Conservation (phyloP, 2,329 filamentous ascomycete genomes). For the Colletotrichum lentis region DNA sequence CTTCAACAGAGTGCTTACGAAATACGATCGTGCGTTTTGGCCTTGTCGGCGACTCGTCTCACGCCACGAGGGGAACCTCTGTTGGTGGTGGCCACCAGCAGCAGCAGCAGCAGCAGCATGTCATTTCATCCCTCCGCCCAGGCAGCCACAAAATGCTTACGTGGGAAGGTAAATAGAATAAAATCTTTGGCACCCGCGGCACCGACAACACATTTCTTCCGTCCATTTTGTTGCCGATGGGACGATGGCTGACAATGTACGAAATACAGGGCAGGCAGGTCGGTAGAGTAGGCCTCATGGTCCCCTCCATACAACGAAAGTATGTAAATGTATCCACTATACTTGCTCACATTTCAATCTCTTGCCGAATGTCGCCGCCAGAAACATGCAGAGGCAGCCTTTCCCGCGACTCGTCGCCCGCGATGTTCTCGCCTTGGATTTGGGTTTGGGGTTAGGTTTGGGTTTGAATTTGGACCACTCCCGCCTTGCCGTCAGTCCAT, state of each 20-base stretch:
- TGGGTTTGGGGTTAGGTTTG: not conserved
- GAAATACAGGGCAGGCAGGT: too few species aligned
- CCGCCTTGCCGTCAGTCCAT: not conserved
- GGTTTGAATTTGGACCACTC: not conserved
- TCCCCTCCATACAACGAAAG: not conserved
- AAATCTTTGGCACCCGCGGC: not conserved
- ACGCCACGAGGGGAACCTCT: slow-evolving; percentile 3
- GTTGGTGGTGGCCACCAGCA: not conserved
- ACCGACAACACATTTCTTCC: too few species aligned
- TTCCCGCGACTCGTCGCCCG: slow-evolving; percentile 17
- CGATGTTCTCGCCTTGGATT: slow-evolving; percentile 7
- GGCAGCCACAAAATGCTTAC: too few species aligned
- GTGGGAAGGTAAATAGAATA: not conserved
- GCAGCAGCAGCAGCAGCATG: too few species aligned
- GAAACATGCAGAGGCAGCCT: slow-evolving; percentile 10
- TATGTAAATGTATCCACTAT: not conserved
- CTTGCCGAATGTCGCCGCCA: not conserved
- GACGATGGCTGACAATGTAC: too few species aligned
- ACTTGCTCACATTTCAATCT: not conserved
- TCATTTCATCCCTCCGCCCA: not conserved
- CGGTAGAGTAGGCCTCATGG: too few species aligned
- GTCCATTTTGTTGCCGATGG: too few species aligned
- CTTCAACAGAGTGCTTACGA: slow-evolving; percentile 24
- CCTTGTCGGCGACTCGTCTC: not conserved
- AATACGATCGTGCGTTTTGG: slow-evolving; percentile 1